Conservation (phyloP, 2,329 filamentous ascomycete species). For the Aspergillus nomiae region DNA sequence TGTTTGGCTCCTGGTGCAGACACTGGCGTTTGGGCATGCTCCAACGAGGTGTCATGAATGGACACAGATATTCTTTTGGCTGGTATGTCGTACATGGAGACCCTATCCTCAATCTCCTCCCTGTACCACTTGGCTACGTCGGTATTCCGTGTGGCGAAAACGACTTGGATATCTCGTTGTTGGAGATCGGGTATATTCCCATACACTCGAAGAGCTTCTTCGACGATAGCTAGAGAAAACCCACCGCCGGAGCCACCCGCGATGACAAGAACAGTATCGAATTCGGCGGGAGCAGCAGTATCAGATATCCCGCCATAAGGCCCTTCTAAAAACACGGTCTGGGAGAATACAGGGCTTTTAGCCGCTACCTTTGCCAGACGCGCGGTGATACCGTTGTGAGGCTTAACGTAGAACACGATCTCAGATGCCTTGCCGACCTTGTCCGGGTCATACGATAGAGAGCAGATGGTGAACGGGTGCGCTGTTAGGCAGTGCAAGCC, state of each 20-base stretch:
- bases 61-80: constrained; percentile 13
- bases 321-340: constrained; percentile 58
- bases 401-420: constrained; percentile 57
- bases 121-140: constrained; percentile 16
- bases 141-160: constrained; percentile 15
- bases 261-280: constrained; percentile 51
- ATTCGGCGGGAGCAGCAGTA: constrained; percentile 34
- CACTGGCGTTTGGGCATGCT: not conserved
- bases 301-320: constrained; percentile 58
- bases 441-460: constrained; percentile 38
- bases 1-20: not conserved
- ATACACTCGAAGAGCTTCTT: constrained; percentile 34
- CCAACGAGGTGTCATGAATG: constrained; percentile 19
- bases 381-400: constrained; percentile 53
- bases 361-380: constrained; percentile 45
- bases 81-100: constrained; percentile 6
- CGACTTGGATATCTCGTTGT: constrained; percentile 7
- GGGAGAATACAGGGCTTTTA: constrained; percentile 36
- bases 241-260: constrained; percentile 61
- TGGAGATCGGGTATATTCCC: not conserved
- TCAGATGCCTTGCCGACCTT: constrained; percentile 30
- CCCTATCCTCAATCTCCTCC: constrained; percentile 4
- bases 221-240: constrained; percentile 53
- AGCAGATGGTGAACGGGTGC: constrained; percentile 61
- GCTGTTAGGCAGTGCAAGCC: constrained; percentile 48